phyloP scores from a whole-genome alignment of 176 grass and related monocot genomes.

The Oryza brachyantha region DNA sequence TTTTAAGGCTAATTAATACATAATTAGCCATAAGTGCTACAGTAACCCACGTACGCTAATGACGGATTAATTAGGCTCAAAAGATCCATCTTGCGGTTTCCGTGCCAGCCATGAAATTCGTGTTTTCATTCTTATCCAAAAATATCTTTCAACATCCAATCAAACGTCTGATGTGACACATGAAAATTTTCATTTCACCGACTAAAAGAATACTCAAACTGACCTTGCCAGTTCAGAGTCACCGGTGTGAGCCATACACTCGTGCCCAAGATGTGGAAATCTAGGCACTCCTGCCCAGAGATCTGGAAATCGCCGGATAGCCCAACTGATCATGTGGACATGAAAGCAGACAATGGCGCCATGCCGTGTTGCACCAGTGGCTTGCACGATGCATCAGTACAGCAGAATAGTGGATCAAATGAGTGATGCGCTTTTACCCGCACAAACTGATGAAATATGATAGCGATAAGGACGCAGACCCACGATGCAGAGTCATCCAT shows the following conservation, averaged over 20 bases:
- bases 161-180: too few relatives aligned
- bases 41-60: too few relatives aligned
- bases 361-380: neutral
- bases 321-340: neutral
- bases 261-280: neutral
- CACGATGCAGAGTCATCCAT: neutral
- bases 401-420: neutral
- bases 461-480: neutral
- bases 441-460: neutral
- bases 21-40: too few relatives aligned
- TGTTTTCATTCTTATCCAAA: too few relatives aligned
- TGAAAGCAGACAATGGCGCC: neutral
- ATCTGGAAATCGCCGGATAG: neutral
- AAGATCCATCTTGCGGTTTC: too few relatives aligned
- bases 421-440: neutral
- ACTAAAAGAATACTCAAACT: too few relatives aligned
- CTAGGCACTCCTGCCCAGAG: neutral
- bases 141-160: too few relatives aligned
- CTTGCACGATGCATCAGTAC: neutral
- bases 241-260: too few relatives aligned
- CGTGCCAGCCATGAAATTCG: too few relatives aligned
- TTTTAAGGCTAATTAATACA: too few relatives aligned
- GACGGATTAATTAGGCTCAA: too few relatives aligned
- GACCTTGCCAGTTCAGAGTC: neutral
- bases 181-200: too few relatives aligned